Percentiles rank a stretch among this genome's conserved stretches.
These are phyloP conservation scores for Globisporangium spinosum DNA, from an alignment of 352 stramenopile genomes.

Conservation along the genomic window DNA sequence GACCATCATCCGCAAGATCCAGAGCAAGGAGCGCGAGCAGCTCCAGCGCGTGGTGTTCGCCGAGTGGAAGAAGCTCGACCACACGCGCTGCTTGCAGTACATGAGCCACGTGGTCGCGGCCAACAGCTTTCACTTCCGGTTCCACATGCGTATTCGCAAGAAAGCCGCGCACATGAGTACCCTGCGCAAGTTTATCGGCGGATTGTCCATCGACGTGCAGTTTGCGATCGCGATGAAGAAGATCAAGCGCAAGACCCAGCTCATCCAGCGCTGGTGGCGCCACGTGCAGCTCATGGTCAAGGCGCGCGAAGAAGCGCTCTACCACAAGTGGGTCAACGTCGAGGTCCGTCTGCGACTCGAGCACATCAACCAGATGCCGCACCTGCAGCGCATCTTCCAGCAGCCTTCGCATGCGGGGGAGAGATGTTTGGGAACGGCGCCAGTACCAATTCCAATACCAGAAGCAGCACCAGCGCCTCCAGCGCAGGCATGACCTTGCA, in stretches of 20 bases:
- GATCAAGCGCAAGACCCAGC: constrained; percentile 43
- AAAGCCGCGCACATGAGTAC: constrained; percentile 32
- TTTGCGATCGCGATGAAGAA: constrained; percentile 64
- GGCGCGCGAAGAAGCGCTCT: constrained; percentile 46
- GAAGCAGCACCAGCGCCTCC: background rate
- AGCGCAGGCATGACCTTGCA: constrained; percentile 28
- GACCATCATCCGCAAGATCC: constrained; percentile 23
- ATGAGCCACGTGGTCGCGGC: constrained; percentile 29
- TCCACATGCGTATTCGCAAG: constrained; percentile 36
- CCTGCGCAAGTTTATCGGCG: constrained; percentile 40
- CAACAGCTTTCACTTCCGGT: constrained; percentile 36
- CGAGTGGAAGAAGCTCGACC: constrained; percentile 38
- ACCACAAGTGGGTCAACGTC: constrained; percentile 48
- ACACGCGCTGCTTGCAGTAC: constrained; percentile 21
- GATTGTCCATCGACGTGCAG: constrained; percentile 53
- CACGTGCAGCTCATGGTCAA: constrained; percentile 51
- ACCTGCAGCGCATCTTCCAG: constrained; percentile 55
- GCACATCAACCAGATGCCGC: constrained; percentile 50
- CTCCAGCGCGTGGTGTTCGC: constrained; percentile 32
- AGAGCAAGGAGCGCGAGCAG: constrained; percentile 25
- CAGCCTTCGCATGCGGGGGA: constrained; percentile 12
- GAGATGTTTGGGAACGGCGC: too few species aligned
- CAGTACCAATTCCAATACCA: background rate
- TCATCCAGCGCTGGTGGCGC: constrained; percentile 64
- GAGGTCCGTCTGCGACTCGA: constrained; percentile 43